These are phyloP conservation scores for Coniferiporia sulphurascens DNA, from an alignment of 1,284 basidiomycete species.

Conservation along the genomic window DNA sequence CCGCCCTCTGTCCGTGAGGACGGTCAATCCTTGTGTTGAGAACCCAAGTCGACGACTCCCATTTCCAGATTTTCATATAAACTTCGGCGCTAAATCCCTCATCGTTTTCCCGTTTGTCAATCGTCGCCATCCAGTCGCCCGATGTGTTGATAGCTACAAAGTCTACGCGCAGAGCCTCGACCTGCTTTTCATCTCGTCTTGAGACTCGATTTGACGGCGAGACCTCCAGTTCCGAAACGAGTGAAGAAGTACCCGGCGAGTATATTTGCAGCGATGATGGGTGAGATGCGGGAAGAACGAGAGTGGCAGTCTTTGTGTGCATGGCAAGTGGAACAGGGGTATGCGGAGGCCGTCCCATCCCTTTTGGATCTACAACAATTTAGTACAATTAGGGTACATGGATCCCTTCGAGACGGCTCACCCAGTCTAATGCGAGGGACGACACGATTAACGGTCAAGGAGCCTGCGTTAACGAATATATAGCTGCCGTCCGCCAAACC, in stretches of 20 bases:
- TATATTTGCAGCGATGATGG: conserved; percentile 93
- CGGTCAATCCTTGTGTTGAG: conserved; percentile 87
- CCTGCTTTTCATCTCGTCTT: conserved; percentile 71
- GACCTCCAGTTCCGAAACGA: conserved; percentile 87
- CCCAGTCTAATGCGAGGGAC: conserved; percentile 80
- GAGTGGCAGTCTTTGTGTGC: conserved; percentile 65
- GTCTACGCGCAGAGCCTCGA: conserved; percentile 79
- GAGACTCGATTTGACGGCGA: conserved; percentile 92
- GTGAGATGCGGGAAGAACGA: conserved; percentile 90
- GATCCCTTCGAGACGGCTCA: conserved; percentile 30
- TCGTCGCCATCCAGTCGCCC: conserved; percentile 92
- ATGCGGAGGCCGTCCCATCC: conserved; percentile 6
- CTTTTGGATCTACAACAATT: conserved; percentile 12
- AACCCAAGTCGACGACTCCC: conserved; percentile 54
- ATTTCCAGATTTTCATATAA: conserved; percentile 89
- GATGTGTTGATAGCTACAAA: conserved; percentile 59
- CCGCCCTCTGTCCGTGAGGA: conserved; percentile 69
- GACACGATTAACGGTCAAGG: conserved; percentile 67
- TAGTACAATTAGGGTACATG: background rate
- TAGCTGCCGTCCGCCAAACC: conserved; percentile 82
- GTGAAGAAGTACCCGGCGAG: conserved; percentile 66
- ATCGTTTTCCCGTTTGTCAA: conserved; percentile 73
- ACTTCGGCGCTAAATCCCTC: conserved; percentile 62
- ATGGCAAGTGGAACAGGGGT: conserved; percentile 56
- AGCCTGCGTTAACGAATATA: conserved; percentile 71